Percentiles rank a stretch among this genome's conserved stretches.
Conservation (phyloP, 345 rosid genomes). For the Salix viminalis region DNA sequence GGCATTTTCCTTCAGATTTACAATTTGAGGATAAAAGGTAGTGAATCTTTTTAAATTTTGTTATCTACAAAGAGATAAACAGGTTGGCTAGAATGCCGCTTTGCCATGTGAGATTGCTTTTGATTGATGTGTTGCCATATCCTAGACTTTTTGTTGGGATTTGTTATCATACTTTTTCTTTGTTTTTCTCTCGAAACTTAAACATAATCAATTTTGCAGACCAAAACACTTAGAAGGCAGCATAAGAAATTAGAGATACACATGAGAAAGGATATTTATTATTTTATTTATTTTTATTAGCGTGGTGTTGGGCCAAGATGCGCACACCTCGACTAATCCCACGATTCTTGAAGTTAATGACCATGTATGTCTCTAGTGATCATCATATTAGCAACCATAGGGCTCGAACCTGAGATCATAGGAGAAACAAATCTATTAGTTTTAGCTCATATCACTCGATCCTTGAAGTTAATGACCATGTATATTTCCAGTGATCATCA, state of each 20-base stretch:
- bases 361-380: no score
- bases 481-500: no score
- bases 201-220: not conserved
- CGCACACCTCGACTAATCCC: no score
- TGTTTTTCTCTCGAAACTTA: not conserved
- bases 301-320: no score
- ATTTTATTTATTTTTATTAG: no score
- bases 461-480: no score
- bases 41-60: not conserved
- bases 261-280: no score
- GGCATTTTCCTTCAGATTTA: not conserved
- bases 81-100: not conserved
- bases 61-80: not conserved
- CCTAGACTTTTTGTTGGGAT: not conserved
- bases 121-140: not conserved
- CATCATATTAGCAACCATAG: accelerated
- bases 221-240: not conserved
- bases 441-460: no score
- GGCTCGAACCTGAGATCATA: accelerated
- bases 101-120: not conserved
- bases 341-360: no score
- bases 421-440: no score
- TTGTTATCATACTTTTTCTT: not conserved
- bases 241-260: no score
- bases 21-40: not conserved